Conservation (phyloP, 768 basidiomycete species). For the Collybia nuda region DNA sequence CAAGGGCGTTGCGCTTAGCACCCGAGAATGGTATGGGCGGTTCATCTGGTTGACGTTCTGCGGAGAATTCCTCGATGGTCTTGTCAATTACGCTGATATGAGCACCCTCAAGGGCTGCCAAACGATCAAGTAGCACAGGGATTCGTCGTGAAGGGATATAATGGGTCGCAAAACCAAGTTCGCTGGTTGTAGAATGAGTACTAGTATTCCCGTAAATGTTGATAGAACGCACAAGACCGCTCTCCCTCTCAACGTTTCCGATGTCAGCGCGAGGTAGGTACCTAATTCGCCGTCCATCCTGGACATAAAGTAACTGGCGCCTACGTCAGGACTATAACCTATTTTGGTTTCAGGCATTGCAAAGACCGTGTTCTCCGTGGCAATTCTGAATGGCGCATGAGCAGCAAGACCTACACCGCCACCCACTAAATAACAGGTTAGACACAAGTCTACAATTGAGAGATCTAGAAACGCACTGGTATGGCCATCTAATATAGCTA, state of each 20-base stretch:
- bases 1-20: slow-evolving; percentile 71
- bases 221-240: slow-evolving; percentile 74
- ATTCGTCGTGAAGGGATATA: slow-evolving; percentile 79
- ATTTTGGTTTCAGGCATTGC: slow-evolving; percentile 98
- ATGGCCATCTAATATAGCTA: slow-evolving; percentile 86
- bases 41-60: slow-evolving; percentile 63
- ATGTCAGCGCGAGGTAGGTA: slow-evolving; percentile 90
- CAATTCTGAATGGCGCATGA: slow-evolving; percentile 86
- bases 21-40: slow-evolving; percentile 55
- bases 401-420: slow-evolving; percentile 90
- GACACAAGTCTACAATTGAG: slow-evolving; percentile 2
- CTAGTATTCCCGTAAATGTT: not conserved
- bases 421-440: slow-evolving; percentile 63
- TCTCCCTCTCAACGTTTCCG: slow-evolving; percentile 68
- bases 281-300: slow-evolving; percentile 90
- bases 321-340: slow-evolving; percentile 91
- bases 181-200: slow-evolving; percentile 43
- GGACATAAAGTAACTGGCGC: slow-evolving; percentile 86
- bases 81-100: slow-evolving; percentile 39
- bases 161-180: slow-evolving; percentile 93
- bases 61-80: slow-evolving; percentile 72
- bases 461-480: slow-evolving; percentile 66
- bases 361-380: slow-evolving; percentile 88
- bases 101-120: slow-evolving; percentile 56
- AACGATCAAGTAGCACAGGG: slow-evolving; percentile 64